phyloP scores from a whole-genome alignment of 768 basidiomycete genomes.

The Amylocystis lapponica region DNA sequence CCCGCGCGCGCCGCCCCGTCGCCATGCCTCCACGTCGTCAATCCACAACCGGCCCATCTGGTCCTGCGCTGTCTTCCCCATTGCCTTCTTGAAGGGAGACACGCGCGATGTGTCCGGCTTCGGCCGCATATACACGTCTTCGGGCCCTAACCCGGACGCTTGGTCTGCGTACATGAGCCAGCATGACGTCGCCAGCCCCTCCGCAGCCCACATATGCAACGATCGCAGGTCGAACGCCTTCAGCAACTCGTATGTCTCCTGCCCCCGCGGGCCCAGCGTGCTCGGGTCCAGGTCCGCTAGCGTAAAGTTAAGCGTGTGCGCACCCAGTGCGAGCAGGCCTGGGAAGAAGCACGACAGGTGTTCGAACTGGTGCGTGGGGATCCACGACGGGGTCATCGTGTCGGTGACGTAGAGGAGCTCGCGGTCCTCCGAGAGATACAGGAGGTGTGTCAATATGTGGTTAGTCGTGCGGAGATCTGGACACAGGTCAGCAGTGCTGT shows the following conservation, averaged over 20 bases:
- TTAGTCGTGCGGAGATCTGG: conserved; percentile 60
- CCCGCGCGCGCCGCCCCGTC: conserved; percentile 27
- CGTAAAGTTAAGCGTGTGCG: conserved; percentile 48
- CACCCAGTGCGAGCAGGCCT: conserved; percentile 69
- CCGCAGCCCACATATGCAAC: conserved; percentile 71
- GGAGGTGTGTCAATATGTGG: conserved; percentile 54
- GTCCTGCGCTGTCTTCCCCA: no score
- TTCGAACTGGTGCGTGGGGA: conserved; percentile 51
- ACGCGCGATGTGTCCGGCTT: background rate
- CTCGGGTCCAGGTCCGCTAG: conserved; percentile 41
- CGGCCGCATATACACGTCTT: conserved; percentile 39
- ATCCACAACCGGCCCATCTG: conserved; percentile 36
- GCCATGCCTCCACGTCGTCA: conserved; percentile 42
- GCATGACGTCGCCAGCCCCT: conserved; percentile 69
- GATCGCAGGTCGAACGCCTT: conserved; percentile 47
- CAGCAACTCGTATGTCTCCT: conserved; percentile 31
- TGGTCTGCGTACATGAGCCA: conserved; percentile 69
- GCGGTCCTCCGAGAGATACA: conserved; percentile 63
- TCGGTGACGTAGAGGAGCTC: conserved; percentile 68
- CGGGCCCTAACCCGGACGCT: conserved; percentile 62
- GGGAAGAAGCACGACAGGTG: conserved; percentile 78
- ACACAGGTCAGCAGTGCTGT: background rate
- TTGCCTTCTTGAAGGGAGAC: background rate
- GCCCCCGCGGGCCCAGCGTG: conserved; percentile 26
- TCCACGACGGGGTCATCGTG: conserved; percentile 23